phyloP scores from a whole-genome alignment of 208 protist genomes.

The Leishmania gerbilli region DNA sequence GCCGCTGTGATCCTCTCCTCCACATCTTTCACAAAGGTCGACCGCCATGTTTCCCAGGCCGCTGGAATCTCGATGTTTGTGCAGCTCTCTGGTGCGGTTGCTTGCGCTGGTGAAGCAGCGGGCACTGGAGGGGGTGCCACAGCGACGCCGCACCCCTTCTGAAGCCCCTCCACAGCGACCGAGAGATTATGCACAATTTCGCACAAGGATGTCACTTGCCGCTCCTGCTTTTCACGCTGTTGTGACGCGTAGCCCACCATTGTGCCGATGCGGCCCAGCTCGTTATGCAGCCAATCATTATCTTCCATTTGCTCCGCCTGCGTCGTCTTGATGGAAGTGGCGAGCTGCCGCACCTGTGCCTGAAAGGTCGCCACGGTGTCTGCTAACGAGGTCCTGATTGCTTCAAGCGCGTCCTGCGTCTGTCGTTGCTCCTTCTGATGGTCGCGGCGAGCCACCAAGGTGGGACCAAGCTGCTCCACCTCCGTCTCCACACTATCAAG shows the following conservation, averaged over 20 bases:
- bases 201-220: conserved; percentile 27
- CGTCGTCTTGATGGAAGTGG: conserved; percentile 2
- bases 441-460: conserved; percentile 8
- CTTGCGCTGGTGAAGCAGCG: not conserved
- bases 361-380: conserved; percentile 2
- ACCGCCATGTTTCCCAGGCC: conserved; percentile 19
- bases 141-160: conserved; percentile 7
- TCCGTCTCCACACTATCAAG: conserved; percentile 12
- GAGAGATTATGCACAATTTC: conserved; percentile 44
- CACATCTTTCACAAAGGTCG: conserved; percentile 8
- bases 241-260: conserved; percentile 16
- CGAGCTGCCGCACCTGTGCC: conserved; percentile 10
- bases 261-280: conserved; percentile 20
- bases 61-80: not conserved
- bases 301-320: conserved; percentile 24
- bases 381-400: not conserved
- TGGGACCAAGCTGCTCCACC: conserved; percentile 7
- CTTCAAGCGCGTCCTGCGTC: conserved; percentile 7
- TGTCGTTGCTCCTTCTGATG: conserved; percentile 15
- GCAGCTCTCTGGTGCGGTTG: not conserved
- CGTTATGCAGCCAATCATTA: conserved; percentile 34
- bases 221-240: conserved; percentile 29
- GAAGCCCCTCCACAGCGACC: conserved; percentile 24
- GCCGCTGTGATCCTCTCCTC: conserved; percentile 20
- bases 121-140: not conserved